Conservation (phyloP, 495 filamentous ascomycete species). For the Copromyces sp. region DNA sequence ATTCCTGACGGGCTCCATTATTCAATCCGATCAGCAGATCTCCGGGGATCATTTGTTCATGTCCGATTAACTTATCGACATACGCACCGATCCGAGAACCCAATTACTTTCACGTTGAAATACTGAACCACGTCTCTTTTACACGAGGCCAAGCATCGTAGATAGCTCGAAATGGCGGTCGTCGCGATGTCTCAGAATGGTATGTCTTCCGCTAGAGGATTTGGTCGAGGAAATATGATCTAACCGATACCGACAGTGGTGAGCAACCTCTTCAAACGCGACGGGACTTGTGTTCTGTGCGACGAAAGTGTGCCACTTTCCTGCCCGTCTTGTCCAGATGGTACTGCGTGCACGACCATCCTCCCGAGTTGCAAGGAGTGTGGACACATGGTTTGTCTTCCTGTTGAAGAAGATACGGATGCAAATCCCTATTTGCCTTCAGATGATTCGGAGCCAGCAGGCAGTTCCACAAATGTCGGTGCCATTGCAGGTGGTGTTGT, state of each 20-base stretch:
- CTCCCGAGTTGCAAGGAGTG: constrained; percentile 26
- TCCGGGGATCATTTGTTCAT: constrained; percentile 9
- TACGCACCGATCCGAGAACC: constrained; percentile 6
- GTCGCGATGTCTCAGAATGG: background rate
- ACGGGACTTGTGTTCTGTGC: constrained; percentile 14
- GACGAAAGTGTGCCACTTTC: constrained; percentile 12
- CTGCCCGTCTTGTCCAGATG: constrained; percentile 17
- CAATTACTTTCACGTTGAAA: background rate
- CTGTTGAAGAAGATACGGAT: background rate
- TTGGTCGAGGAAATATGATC: background rate
- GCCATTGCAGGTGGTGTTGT: constrained; percentile 81
- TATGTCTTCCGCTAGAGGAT: constrained; percentile 1
- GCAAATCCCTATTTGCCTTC: constrained; percentile 16
- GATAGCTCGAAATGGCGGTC: constrained; percentile 8
- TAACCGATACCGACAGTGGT: background rate
- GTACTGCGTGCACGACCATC: constrained; percentile 26
- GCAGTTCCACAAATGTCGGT: constrained; percentile 52
- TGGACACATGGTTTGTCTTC: constrained; percentile 28
- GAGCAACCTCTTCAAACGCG: constrained; percentile 11
- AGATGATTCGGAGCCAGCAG: constrained; percentile 8
- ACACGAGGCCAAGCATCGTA: background rate
- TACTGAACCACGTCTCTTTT: background rate
- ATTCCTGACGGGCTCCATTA: background rate
- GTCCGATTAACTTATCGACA: background rate
- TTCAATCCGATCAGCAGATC: constrained; percentile 13